Conservation (phyloP, 192 early-diverging fungal genomes). For the Thamnidium elegans region DNA sequence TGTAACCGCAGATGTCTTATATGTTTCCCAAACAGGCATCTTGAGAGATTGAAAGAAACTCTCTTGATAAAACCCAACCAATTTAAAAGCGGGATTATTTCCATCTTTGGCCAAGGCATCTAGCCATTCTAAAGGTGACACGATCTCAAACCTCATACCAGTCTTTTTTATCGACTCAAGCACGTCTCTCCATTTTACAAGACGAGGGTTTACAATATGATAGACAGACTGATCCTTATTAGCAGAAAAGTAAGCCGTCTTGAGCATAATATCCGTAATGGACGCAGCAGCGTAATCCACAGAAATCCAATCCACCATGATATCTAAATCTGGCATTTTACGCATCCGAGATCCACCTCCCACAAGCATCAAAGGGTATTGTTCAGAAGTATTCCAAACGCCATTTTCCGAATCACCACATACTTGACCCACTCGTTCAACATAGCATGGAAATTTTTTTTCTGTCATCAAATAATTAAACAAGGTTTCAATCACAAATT, state of each 20-base stretch:
- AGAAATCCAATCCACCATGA: conserved; percentile 28
- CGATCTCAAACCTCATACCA: conserved; percentile 16
- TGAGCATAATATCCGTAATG: conserved; percentile 24
- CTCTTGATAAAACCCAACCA: conserved; percentile 14
- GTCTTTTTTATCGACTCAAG: conserved; percentile 5
- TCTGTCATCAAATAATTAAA: conserved; percentile 9
- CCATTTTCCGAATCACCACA: conserved; percentile 26
- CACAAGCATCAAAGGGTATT: conserved; percentile 26
- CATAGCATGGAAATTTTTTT: conserved; percentile 21
- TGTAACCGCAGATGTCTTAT: neutral
- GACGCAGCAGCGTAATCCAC: conserved; percentile 23
- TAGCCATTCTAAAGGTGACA: conserved; percentile 19
- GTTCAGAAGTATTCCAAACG: conserved; percentile 32
- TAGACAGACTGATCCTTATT: neutral
- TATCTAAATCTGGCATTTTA: conserved; percentile 19
- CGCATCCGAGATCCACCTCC: conserved; percentile 20
- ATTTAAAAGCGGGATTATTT: conserved; percentile 21
- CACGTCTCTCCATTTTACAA: conserved; percentile 14
- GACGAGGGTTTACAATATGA: conserved; percentile 31
- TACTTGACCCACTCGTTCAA: conserved; percentile 34
- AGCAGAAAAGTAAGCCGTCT: conserved; percentile 1
- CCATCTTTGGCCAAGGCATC: conserved; percentile 8
- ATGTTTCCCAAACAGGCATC: conserved; percentile 22
- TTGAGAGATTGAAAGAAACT: neutral
- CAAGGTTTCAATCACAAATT: conserved; percentile 29